Evolutionary conservation across 1,284 basidiomycete genomes (phyloP).

Genomic region (Ceratobasidium sp.): DNA sequence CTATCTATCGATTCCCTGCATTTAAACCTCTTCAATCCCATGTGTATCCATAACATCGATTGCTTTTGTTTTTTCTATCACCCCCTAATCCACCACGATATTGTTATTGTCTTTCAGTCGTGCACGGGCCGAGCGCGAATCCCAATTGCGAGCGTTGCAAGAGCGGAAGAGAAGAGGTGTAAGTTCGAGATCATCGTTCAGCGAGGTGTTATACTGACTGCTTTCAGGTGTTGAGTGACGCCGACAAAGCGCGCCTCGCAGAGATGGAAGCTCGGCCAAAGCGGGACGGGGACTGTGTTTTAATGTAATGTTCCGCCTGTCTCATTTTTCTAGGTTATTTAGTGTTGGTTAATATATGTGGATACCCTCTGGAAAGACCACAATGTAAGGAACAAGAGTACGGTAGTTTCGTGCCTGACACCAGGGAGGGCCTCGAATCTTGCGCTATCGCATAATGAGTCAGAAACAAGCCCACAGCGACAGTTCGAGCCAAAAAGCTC

Average conservation of each 20-base stretch:
- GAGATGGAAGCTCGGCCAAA: conserved; percentile 57
- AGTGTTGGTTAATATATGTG: conserved; percentile 8
- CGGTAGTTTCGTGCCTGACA: too few relatives aligned
- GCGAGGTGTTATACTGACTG: conserved; percentile 30
- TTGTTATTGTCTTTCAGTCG: conserved; percentile 57
- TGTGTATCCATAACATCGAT: conserved; percentile 34
- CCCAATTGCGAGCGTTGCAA: conserved; percentile 67
- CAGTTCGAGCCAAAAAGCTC: neutral
- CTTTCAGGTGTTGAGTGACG: conserved; percentile 52
- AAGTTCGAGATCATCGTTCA: conserved; percentile 47
- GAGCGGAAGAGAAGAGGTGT: conserved; percentile 73
- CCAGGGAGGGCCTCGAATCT: too few relatives aligned
- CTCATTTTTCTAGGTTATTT: neutral
- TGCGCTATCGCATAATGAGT: neutral
- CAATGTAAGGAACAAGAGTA: neutral
- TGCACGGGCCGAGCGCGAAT: conserved; percentile 71
- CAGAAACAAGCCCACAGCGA: neutral
- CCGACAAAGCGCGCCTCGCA: conserved; percentile 67
- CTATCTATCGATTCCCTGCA: neutral
- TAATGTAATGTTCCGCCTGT: conserved; percentile 57
- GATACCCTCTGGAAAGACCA: neutral
- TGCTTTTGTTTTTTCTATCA: conserved; percentile 2
- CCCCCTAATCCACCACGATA: conserved; percentile 8
- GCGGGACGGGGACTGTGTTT: conserved; percentile 60
- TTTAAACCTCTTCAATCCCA: neutral